Evolutionary conservation across 352 stramenopile genomes (phyloP).

Genomic region (Pythium utonaiense): DNA sequence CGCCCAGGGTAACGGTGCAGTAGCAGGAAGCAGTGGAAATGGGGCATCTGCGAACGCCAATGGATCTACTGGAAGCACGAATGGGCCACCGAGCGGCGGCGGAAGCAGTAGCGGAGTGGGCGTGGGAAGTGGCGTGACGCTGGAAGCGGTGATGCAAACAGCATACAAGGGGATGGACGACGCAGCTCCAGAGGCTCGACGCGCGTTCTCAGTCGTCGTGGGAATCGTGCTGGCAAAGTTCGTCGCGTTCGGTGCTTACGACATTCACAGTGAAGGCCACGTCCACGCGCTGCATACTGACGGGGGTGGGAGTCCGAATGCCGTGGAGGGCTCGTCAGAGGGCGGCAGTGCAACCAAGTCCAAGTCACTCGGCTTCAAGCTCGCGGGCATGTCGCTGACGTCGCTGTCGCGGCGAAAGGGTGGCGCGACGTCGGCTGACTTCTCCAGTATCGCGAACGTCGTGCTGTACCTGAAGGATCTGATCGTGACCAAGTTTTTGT

Average conservation of each 20-base stretch:
- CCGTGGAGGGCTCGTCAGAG: background rate
- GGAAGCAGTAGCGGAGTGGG: background rate
- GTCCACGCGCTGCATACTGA: slow-evolving; percentile 19
- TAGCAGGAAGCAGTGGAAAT: slow-evolving; percentile 6
- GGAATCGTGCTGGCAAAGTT: slow-evolving; percentile 80
- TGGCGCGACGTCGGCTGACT: slow-evolving; percentile 38
- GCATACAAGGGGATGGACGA: slow-evolving; percentile 81
- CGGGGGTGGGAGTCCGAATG: background rate
- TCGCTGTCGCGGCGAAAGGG: slow-evolving; percentile 57
- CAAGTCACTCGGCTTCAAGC: slow-evolving; percentile 66
- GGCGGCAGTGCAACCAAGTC: slow-evolving; percentile 28
- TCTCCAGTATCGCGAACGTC: slow-evolving; percentile 72
- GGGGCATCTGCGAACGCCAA: background rate
- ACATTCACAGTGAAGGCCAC: slow-evolving; percentile 36
- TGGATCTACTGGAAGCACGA: background rate
- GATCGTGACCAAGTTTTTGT: slow-evolving; percentile 58
- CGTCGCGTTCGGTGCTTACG: slow-evolving; percentile 41
- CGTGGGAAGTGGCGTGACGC: slow-evolving; percentile 27
- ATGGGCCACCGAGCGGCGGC: slow-evolving; percentile 11
- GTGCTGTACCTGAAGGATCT: slow-evolving; percentile 80
- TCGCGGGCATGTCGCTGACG: slow-evolving; percentile 46
- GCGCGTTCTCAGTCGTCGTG: slow-evolving; percentile 61
- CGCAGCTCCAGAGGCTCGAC: slow-evolving; percentile 48
- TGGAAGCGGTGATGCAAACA: slow-evolving; percentile 70
- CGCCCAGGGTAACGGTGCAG: background rate